phyloP scores from a whole-genome alignment of 2,329 filamentous ascomycete genomes.

The Penicillium paneum region DNA sequence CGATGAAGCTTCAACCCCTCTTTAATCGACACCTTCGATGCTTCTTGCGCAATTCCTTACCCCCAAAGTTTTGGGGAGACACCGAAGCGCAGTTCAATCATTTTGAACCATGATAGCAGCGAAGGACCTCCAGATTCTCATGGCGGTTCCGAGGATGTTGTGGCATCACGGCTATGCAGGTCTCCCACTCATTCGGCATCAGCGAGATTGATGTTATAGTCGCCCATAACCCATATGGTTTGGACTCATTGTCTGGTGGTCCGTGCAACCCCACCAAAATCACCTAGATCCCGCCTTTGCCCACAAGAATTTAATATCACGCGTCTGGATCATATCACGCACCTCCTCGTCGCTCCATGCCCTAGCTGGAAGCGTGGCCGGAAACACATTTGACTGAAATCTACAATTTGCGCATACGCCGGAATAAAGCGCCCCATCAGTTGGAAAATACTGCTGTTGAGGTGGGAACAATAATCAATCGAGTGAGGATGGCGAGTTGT shows the following conservation, averaged over 20 bases:
- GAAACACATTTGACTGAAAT: constrained; percentile 23
- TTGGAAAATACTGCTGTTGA: constrained; percentile 13
- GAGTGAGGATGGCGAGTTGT: constrained; percentile 18
- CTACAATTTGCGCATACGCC: constrained; percentile 13
- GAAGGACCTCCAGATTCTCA: constrained; percentile 9
- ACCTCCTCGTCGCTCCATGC: constrained; percentile 21
- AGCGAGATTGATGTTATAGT: constrained; percentile 1
- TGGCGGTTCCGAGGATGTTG: constrained; percentile 18
- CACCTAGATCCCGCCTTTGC: constrained; percentile 10
- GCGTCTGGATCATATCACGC: constrained; percentile 11
- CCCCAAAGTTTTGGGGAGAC: constrained; percentile 24
- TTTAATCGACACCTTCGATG: constrained; percentile 16
- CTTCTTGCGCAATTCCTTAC: constrained; percentile 22
- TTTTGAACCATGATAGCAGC: constrained; percentile 23
- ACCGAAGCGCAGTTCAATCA: constrained; percentile 29
- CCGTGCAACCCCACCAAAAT: constrained; percentile 19
- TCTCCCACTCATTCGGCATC: constrained; percentile 19
- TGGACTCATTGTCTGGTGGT: not conserved
- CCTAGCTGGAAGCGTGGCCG: constrained; percentile 12
- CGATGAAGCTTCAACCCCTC: constrained; percentile 23
- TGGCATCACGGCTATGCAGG: constrained; percentile 22
- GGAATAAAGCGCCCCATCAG: constrained; percentile 19
- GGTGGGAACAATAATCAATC: constrained; percentile 20
- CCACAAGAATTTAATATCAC: constrained; percentile 18
- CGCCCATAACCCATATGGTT: no score